These are phyloP conservation scores for Bipolaris cookei DNA, from an alignment of 2,329 filamentous ascomycete species.

Conservation along the genomic window DNA sequence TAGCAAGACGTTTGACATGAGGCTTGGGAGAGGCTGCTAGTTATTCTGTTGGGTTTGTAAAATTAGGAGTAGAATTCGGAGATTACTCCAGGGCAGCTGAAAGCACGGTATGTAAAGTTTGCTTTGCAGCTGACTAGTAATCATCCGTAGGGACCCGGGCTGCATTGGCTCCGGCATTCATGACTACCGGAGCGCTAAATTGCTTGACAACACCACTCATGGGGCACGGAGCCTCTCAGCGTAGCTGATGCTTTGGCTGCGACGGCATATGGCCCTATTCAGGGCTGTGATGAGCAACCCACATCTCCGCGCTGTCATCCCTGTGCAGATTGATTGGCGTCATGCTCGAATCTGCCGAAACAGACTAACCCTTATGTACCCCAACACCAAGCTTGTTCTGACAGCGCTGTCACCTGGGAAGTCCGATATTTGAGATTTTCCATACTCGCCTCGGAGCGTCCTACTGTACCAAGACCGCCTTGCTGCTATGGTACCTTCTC, in stretches of 20 bases:
- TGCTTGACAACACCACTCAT: background rate
- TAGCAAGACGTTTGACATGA: background rate
- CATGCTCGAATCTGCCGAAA: background rate
- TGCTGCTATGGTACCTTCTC: background rate
- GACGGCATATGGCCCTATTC: background rate
- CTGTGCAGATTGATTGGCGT: background rate
- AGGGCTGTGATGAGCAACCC: background rate
- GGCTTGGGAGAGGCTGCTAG: background rate
- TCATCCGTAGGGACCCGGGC: background rate
- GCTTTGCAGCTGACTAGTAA: background rate
- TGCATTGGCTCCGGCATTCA: background rate
- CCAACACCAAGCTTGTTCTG: conserved; percentile 3
- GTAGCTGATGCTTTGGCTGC: background rate
- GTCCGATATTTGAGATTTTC: background rate
- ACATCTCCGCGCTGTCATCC: conserved; percentile 1
- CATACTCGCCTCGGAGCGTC: no score
- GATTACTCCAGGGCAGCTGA: background rate
- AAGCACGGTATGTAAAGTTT: no score
- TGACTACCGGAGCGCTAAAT: background rate
- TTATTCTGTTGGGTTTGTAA: background rate
- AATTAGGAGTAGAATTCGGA: no score
- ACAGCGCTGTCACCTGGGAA: background rate
- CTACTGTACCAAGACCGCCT: background rate
- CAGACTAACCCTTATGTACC: background rate
- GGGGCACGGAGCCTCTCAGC: background rate